Base-by-base conservation (phyloP, 1,284 basidiomycete species). In the Tausonia pullulans region DNA sequence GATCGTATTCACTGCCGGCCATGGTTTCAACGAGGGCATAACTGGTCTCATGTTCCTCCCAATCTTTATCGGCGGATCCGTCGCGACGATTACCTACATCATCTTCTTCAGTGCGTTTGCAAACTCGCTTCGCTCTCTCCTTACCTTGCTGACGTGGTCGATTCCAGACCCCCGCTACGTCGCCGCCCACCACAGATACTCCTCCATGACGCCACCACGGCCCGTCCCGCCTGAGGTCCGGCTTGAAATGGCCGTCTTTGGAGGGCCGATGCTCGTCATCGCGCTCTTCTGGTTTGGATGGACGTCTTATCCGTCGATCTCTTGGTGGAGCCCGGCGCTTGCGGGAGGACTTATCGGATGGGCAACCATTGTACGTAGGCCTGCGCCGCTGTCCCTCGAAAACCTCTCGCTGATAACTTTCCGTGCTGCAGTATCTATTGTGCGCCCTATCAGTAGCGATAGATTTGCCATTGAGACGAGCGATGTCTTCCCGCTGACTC, bases 1-100 rank as follows among this genome's bases (percentile, higher is more conserved):
- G 0, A 78, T 80, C 67, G 78, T 80, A 48, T 81, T 79, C 67
- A 71, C 74, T 10, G 58, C 70, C 16, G 72, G 74, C 5, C 79
- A 81, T 70, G 75, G 77, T 45, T 76, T 81, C 72, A 79, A 78
- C 69, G 68, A 74, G 0, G 77, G 78, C 50, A 73, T 77, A 61
- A 74, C 75, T 43, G 80, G 74, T 14, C 69, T 74, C 10, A 69
- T 71, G 63, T 76, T 75, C 70, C 66, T 74, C 11, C 71, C 74
- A 16, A 3, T 77, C 5, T 70, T 74, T 55, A 52, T 73, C 5
- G 80, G 80, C 27, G 78, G 78, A 45, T 55, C 66, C 45, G 43
- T 60, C 5, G 69, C 61, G 10, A 67, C 68, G 3, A 41, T 68
- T 39, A 46, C 69, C 55, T 72, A 71, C 61, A 51, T 71, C 6